Evolutionary conservation across 495 filamentous ascomycete species (phyloP), one percentile per base, ranked within the genome.

Genomic region (Talaromyces liani): DNA sequence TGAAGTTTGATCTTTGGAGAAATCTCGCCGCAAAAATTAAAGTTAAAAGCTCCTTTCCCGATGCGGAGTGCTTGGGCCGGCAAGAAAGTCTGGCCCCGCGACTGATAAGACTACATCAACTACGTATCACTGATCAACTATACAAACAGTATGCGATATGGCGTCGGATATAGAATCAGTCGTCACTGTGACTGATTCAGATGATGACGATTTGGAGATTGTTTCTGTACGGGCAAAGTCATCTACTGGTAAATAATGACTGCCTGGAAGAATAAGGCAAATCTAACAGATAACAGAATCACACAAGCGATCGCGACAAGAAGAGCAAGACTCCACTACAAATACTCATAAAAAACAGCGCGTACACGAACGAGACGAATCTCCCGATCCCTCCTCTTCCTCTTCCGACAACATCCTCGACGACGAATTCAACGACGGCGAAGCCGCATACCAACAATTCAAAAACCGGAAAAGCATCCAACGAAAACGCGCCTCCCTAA

Each of bases 381-480:
- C 60, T 62, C 24, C 39, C 25, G 53, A 56, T 56, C 4, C 27
- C 58, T 61, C 39, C 16, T 61, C 58, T 16, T 29, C 25, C 58
- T 61, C 58, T 12, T 49, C 36, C 36, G 61, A 63, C 22, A 27
- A 41, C 25, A 67, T 65, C 64, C 77, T 82, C 36, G 76, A 79
- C 56, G 76, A 80, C 41, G 71, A 69, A 3, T 76, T 78, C 60
- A 79, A 80, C 29, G 77, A 80, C 64, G 75, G 77, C 58, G 78
- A 82, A 64, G 78, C 78, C 10, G 80, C 78, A 8, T 89, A 88
- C 70, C 65, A 82, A 45, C 73, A 75, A 45, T 88, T 87, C 73
- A 87, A 87, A 64, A 79, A 81, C 31, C 79, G 85, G 54, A 87
- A 85, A 61, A 72, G 76, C 3, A 66, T 75, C 31, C 82, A 87